Conservation (phyloP, 768 basidiomycete genomes). For the Baorangia bicolor region DNA sequence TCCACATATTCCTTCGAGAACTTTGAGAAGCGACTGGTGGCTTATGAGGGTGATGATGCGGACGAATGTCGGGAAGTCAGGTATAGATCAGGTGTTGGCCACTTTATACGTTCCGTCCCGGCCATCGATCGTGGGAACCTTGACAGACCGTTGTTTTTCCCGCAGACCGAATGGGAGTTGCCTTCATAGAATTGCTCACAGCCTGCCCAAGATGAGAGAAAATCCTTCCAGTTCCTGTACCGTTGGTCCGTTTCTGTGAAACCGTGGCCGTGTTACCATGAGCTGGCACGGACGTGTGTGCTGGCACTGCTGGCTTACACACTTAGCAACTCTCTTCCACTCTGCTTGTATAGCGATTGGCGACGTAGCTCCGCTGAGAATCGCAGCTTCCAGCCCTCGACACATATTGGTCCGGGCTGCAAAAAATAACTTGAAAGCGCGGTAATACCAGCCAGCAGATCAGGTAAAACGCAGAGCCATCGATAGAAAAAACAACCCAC, state of each 20-base stretch:
- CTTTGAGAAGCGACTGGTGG: conserved; percentile 68
- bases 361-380: not conserved
- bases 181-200: conserved; percentile 1
- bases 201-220: conserved; percentile 23
- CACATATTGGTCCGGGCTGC: not conserved
- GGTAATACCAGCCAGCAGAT: not conserved
- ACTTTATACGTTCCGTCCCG: conserved; percentile 15
- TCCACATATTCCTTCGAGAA: conserved; percentile 80
- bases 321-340: not conserved
- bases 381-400: not conserved
- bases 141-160: not conserved
- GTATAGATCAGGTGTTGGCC: not conserved
- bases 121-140: conserved; percentile 25
- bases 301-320: conserved; percentile 10
- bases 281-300: conserved; percentile 5
- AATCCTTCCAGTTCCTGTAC: not conserved
- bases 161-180: conserved; percentile 1
- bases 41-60: not conserved
- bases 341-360: not conserved
- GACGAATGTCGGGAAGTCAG: conserved; percentile 2
- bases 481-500: not conserved
- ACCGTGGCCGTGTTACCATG: conserved; percentile 5
- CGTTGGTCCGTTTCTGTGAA: not conserved
- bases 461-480: not conserved
- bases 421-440: not conserved